Evolutionary conservation across 2,329 filamentous ascomycete genomes (phyloP).

Genomic region (Fusarium sp.): DNA sequence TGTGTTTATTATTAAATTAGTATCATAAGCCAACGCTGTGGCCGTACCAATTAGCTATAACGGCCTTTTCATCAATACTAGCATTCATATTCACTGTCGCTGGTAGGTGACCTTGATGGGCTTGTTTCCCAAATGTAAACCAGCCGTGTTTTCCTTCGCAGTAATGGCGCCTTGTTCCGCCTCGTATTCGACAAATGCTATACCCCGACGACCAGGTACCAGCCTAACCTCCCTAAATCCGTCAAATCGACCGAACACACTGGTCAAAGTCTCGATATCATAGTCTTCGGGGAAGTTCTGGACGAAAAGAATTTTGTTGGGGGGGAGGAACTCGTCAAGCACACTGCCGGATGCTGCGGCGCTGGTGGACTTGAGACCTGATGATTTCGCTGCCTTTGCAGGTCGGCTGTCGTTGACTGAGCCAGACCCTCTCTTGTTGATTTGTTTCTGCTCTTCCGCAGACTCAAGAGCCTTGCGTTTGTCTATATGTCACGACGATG

Average conservation of each 20-base stretch:
- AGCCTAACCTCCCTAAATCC: slow-evolving; percentile 93
- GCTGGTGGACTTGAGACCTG: slow-evolving; percentile 79
- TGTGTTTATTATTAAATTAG: background rate
- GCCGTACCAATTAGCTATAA: background rate
- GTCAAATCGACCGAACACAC: slow-evolving; percentile 88
- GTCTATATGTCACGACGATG: slow-evolving; percentile 52
- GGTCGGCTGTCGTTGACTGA: slow-evolving; percentile 64
- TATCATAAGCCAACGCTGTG: background rate
- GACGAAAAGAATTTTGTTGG: slow-evolving; percentile 96
- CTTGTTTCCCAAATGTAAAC: slow-evolving; percentile 80
- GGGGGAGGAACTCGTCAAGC: slow-evolving; percentile 96
- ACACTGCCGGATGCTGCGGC: slow-evolving; percentile 76
- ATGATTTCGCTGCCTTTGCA: slow-evolving; percentile 68
- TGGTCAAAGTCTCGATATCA: slow-evolving; percentile 79
- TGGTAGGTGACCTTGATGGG: slow-evolving; percentile 96
- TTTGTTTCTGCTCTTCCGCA: slow-evolving; percentile 78
- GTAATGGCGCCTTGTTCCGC: slow-evolving; percentile 87
- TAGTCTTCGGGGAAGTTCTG: slow-evolving; percentile 91
- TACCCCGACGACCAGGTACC: slow-evolving; percentile 85
- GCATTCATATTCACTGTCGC: slow-evolving; percentile 69
- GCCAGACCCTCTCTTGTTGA: slow-evolving; percentile 72
- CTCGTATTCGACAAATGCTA: slow-evolving; percentile 98
- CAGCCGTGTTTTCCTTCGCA: slow-evolving; percentile 92
- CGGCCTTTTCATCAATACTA: background rate
- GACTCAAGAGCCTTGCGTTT: slow-evolving; percentile 85